phyloP scores from a whole-genome alignment of 73 alveolate genomes.

The Tetrahymena thermophila region DNA sequence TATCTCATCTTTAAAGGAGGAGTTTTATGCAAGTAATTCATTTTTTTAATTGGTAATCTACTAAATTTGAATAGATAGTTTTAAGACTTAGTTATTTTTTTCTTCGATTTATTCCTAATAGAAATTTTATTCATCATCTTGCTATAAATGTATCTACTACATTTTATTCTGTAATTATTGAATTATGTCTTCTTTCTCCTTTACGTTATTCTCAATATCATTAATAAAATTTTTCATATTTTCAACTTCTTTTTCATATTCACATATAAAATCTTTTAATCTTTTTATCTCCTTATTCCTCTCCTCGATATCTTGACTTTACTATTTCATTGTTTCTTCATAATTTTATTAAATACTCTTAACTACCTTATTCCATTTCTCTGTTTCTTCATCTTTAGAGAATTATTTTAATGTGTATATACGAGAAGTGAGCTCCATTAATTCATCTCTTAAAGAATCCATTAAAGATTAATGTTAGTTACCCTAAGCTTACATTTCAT shows the following conservation, averaged over 20 bases:
- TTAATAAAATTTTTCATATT: not conserved
- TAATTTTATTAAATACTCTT: not conserved
- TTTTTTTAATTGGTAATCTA: not conserved
- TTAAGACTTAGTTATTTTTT: not conserved
- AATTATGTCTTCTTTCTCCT: not conserved
- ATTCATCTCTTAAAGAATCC: not conserved
- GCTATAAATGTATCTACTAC: not conserved
- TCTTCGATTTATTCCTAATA: not conserved
- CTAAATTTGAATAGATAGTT: not conserved
- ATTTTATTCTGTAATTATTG: not conserved
- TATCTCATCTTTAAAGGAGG: not conserved
- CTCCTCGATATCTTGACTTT: not conserved
- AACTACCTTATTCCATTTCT: not conserved
- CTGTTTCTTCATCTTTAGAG: not conserved
- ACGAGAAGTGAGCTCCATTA: not conserved
- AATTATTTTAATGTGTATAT: not conserved
- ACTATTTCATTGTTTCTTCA: not conserved
- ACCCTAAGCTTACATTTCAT: not conserved
- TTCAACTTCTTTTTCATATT: not conserved
- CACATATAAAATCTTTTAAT: not conserved
- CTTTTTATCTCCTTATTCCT: not conserved
- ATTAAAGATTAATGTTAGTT: not conserved
- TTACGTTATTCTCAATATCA: not conserved
- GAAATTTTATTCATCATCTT: not conserved
- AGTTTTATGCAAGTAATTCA: not conserved